A percentile compares a stretch with the other conserved stretches of the same genome.
Conservation (phyloP, 805 yeast genomes). For the Pichia californica region DNA sequence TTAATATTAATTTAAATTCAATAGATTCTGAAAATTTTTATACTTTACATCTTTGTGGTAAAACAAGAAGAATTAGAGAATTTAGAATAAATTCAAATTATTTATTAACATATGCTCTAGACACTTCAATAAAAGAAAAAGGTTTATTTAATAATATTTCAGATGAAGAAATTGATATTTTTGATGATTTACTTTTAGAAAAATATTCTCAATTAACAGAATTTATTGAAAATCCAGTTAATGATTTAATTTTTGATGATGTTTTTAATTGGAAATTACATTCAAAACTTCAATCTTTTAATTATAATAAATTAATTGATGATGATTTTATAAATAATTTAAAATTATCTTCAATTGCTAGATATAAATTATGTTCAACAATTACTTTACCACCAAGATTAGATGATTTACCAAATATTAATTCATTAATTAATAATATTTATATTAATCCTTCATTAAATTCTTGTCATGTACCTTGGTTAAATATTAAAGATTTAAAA, state of each 20-base stretch:
- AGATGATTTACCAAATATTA: slow-evolving; percentile 25
- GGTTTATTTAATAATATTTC: slow-evolving; percentile 29
- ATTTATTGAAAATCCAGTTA: neutral
- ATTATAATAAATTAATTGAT: neutral
- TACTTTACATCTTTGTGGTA: slow-evolving; percentile 8
- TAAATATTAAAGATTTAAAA: slow-evolving; percentile 9
- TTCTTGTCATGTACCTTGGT: slow-evolving; percentile 11
- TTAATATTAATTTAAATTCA: neutral
- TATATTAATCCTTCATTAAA: slow-evolving; percentile 3
- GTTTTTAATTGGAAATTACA: slow-evolving; percentile 4
- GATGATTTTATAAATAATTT: slow-evolving; percentile 9
- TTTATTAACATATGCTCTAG: slow-evolving; percentile 43
- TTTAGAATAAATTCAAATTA: slow-evolving; percentile 43
- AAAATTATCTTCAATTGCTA: slow-evolving; percentile 36
- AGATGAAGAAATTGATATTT: slow-evolving; percentile 31
- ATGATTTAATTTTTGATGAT: slow-evolving; percentile 1
- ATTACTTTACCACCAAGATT: slow-evolving; percentile 46
- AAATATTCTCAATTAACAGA: neutral
- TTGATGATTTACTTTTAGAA: slow-evolving; percentile 16
- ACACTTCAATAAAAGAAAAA: slow-evolving; percentile 32
- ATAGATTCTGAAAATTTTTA: neutral
- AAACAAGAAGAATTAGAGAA: slow-evolving; percentile 31
- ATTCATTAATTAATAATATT: slow-evolving; percentile 2
- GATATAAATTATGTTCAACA: slow-evolving; percentile 46
- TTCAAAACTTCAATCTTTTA: neutral